phyloP scores from a whole-genome alignment of 805 yeast genomes.

The Candida stauntonica region DNA sequence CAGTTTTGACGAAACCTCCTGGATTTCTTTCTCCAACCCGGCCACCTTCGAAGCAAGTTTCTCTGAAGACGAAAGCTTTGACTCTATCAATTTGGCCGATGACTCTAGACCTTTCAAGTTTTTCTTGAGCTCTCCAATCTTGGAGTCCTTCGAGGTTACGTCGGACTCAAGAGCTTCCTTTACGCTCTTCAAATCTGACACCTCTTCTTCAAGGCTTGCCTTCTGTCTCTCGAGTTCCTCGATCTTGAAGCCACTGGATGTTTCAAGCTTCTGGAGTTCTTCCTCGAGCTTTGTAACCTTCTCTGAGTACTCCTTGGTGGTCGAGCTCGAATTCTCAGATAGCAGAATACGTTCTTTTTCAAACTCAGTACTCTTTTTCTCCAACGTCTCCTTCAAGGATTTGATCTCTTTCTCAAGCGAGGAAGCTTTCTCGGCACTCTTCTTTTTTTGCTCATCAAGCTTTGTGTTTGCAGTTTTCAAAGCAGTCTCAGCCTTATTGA shows the following conservation, averaged over 20 bases:
- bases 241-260: conserved; percentile 6
- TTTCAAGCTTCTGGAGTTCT: conserved; percentile 15
- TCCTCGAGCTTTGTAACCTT: conserved; percentile 42
- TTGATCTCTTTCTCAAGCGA: conserved; percentile 29
- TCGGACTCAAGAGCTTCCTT: conserved; percentile 8
- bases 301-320: conserved; percentile 44
- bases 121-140: conserved; percentile 6
- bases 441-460: conserved; percentile 21
- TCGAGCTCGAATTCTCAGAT: conserved; percentile 45
- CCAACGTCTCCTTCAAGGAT: conserved; percentile 32
- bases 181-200: conserved; percentile 13
- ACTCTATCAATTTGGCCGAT: not conserved
- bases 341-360: conserved; percentile 47
- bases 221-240: conserved; percentile 13
- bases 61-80: not conserved
- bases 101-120: not conserved
- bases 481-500: conserved; percentile 13
- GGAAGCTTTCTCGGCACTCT: conserved; percentile 18
- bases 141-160: conserved; percentile 5
- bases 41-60: conserved; percentile 2
- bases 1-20: not conserved
- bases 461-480: conserved; percentile 17
- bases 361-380: conserved; percentile 38
- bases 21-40: conserved; percentile 1
- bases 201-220: conserved; percentile 11